Conservation (phyloP, 2,329 filamentous ascomycete genomes). For the Aureobasidium subglaciale region DNA sequence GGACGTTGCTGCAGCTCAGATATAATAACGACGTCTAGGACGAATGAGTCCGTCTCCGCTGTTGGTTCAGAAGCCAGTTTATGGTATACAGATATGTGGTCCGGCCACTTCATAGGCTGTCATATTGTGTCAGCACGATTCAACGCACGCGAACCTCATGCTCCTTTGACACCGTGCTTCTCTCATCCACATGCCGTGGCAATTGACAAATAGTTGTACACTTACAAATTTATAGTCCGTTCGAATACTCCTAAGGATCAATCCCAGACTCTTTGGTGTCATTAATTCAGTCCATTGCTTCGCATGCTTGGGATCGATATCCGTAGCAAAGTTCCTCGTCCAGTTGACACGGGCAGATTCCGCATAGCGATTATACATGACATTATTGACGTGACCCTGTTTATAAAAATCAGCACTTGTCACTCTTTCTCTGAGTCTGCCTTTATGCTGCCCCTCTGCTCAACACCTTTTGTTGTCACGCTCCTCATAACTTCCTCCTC, state of each 20-base stretch:
- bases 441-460: no score
- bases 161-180: no score
- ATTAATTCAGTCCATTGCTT: conserved; percentile 63
- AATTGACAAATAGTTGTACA: conserved; percentile 19
- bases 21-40: conserved; percentile 58
- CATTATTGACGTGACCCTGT: conserved; percentile 82
- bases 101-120: conserved; percentile 79
- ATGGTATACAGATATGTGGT: conserved; percentile 76
- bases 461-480: no score
- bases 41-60: conserved; percentile 46
- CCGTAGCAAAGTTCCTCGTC: conserved; percentile 60
- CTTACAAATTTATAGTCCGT: conserved; percentile 83
- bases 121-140: not conserved
- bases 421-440: not conserved
- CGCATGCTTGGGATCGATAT: conserved; percentile 54
- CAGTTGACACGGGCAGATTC: conserved; percentile 77
- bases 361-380: conserved; percentile 74
- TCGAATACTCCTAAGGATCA: conserved; percentile 74
- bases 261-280: conserved; percentile 57
- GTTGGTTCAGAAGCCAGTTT: conserved; percentile 55
- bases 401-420: not conserved
- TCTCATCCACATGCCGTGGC: no score
- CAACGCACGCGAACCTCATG: no score
- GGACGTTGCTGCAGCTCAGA: conserved; percentile 67
- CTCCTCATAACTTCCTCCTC: no score